Evolutionary conservation across 345 rosid species (phyloP), one percentile per base, ranked within the genome.

Genomic region (Moricandia arvensis): DNA sequence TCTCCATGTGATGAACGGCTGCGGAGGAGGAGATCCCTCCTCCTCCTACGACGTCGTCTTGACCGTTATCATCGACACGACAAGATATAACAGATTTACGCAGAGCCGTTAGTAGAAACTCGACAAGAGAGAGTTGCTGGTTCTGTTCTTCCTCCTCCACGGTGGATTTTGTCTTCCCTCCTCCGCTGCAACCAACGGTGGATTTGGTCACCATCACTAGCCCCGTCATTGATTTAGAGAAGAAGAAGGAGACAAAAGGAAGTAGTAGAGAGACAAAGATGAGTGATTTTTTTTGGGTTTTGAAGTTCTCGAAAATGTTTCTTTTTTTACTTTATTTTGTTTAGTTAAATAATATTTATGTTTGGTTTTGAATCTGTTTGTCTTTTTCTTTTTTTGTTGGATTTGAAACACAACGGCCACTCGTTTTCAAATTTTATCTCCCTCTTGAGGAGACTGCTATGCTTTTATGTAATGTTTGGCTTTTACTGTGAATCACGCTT

Each of bases 51-150:
- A 47, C 85, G 57, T 91, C 97, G 41, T 86, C 93, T 30, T 81
- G 81, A 2, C 85, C 77, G 34, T 79, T 73, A 13, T 89, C 67
- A 8, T 89, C 95, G 4, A 91, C 88, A 34, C 91, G 85, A 78
- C 97, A 94, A 49, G 96, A 84, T 15, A 88, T 95, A 72, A 94
- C 86, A 2, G 98, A 91, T 86, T 87, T 94, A 76, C 96, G 88
- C 73, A 94, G 55, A 33, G 97, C 96, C 3, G 95, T 85, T 8
- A 84, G 68, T 1, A 94, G 85, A 74, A 90, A 74, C 68, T 83
- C 90, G 31, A 87, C 80, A 17, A 89, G 73, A 0, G 97, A 90
- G 1, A 94, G 81, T 81, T 87, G 89, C 83, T 88, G 90, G 43
- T 79, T 75, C 64, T 79, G 79, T 79, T 87, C 90, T 53, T 87